Evolutionary conservation across 345 rosid genomes (phyloP).

Genomic region (Eucalyptus microcorys): DNA sequence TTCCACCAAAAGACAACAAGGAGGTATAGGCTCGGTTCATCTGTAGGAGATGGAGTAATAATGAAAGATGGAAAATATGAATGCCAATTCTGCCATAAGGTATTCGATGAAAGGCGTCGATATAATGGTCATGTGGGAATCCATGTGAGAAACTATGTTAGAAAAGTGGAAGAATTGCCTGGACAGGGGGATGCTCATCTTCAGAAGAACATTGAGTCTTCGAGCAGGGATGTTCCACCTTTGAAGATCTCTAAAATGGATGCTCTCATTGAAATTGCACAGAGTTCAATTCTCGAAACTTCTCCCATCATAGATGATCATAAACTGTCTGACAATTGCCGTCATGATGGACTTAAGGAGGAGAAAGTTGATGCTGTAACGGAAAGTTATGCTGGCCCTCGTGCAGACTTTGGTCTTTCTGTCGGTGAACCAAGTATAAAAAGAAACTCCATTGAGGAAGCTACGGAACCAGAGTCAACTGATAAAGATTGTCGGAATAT

Average conservation of each 20-base stretch:
- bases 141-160: conserved; percentile 61
- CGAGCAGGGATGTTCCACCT: conserved; percentile 20
- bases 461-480: conserved; percentile 6
- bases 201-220: conserved; percentile 17
- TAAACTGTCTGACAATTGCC: conserved; percentile 6
- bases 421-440: conserved; percentile 10
- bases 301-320: conserved; percentile 7
- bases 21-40: conserved; percentile 52
- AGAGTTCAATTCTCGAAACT: conserved; percentile 50
- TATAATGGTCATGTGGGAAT: conserved; percentile 68
- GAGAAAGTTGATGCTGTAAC: conserved; percentile 11
- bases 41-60: conserved; percentile 73
- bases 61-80: conserved; percentile 67
- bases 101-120: conserved; percentile 58
- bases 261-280: conserved; percentile 79
- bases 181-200: conserved; percentile 13
- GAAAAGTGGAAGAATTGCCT: conserved; percentile 47
- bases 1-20: conserved; percentile 59
- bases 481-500: conserved; percentile 4
- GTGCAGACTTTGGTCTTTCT: not conserved
- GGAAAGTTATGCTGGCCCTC: not conserved
- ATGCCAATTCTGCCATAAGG: conserved; percentile 77
- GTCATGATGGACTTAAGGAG: conserved; percentile 16
- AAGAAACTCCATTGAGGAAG: conserved; percentile 2
- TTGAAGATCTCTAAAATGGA: conserved; percentile 64